Evolutionary conservation across 352 stramenopile genomes (phyloP).

Genomic region (Pythium aquatile): DNA sequence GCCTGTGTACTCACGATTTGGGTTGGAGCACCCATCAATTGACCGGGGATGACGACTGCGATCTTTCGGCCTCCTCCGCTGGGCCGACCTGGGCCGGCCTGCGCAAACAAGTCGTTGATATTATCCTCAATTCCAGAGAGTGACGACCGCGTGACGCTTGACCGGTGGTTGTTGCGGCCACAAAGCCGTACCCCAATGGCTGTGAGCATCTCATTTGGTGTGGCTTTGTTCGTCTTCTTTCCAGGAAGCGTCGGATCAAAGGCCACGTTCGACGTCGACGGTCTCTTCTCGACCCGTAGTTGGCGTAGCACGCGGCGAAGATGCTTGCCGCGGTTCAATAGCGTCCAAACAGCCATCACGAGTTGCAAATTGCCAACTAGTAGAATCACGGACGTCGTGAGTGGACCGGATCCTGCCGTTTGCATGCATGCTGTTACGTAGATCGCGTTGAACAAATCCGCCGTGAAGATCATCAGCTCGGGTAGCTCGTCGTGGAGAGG

Average conservation of each 20-base stretch:
- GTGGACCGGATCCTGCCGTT: conserved; percentile 16
- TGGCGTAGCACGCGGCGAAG: not conserved
- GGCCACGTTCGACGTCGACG: not conserved
- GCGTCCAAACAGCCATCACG: conserved; percentile 9
- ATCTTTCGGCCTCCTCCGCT: not conserved
- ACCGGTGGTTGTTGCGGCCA: conserved; percentile 16
- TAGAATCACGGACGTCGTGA: conserved; percentile 20
- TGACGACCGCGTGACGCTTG: conserved; percentile 16
- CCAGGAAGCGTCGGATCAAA: not conserved
- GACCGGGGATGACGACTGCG: conserved; percentile 7
- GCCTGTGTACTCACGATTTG: conserved; percentile 19
- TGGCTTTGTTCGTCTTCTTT: not conserved
- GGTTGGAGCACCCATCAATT: conserved; percentile 1
- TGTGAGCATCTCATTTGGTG: conserved; percentile 11
- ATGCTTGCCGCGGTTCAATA: conserved; percentile 12
- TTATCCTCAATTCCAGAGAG: conserved; percentile 15
- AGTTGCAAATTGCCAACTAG: conserved; percentile 13
- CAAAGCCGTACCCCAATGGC: conserved; percentile 16
- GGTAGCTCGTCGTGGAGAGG: conserved; percentile 38
- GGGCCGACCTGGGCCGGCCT: not conserved
- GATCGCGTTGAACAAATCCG: conserved; percentile 41
- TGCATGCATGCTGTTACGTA: conserved; percentile 43
- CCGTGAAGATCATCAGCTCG: conserved; percentile 37
- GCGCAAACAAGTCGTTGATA: conserved; percentile 12
- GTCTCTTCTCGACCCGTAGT: conserved; percentile 3